These are phyloP conservation scores for Rhizopogon salebrosus DNA, from an alignment of 768 basidiomycete species.

Conservation along the genomic window DNA sequence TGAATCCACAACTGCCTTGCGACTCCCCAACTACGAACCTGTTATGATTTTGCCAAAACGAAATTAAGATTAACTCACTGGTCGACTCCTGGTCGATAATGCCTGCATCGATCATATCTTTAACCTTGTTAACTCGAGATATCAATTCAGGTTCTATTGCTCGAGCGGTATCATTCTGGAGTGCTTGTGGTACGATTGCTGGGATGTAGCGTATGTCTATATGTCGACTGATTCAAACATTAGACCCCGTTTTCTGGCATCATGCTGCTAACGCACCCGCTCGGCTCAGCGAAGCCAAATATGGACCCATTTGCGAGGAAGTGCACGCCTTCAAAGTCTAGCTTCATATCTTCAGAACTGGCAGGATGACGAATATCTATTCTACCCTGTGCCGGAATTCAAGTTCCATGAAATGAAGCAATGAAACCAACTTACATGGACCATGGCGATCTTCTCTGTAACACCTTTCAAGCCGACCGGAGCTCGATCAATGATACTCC, in stretches of 20 bases:
- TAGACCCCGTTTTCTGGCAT: not conserved
- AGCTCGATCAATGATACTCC: constrained; percentile 62
- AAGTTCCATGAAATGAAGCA: constrained; percentile 1
- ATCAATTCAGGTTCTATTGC: constrained; percentile 56
- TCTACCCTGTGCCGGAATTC: constrained; percentile 46
- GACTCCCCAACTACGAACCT: constrained; percentile 35
- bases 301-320: constrained; percentile 69
- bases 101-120: constrained; percentile 61
- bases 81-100: constrained; percentile 49
- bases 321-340: constrained; percentile 78
- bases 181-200: constrained; percentile 51
- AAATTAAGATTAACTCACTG: constrained; percentile 18
- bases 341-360: constrained; percentile 51
- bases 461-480: constrained; percentile 33
- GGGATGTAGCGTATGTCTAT: constrained; percentile 68
- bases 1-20: constrained; percentile 57
- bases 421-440: constrained; percentile 50
- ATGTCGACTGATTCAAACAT: constrained; percentile 33
- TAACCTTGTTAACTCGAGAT: constrained; percentile 53
- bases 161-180: constrained; percentile 53
- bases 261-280: constrained; percentile 39
- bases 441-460: constrained; percentile 46
- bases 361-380: constrained; percentile 57
- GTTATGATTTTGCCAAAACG: not conserved
- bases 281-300: constrained; percentile 66